Evolutionary conservation across 2,329 filamentous ascomycete species (phyloP).

Genomic region (Arthroderma sp.): DNA sequence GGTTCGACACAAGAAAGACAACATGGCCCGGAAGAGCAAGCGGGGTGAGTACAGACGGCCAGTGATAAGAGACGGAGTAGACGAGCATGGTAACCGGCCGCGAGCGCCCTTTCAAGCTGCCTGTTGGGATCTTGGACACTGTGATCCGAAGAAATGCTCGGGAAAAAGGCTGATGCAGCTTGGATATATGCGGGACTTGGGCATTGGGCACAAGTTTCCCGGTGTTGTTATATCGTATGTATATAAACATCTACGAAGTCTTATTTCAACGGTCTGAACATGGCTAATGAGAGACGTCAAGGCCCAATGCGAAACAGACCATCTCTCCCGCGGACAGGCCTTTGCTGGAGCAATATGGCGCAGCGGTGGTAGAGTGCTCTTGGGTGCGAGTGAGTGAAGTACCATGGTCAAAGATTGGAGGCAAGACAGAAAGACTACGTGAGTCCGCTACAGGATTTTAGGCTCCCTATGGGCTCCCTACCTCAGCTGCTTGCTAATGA

Average conservation of each 20-base stretch:
- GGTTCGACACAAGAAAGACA: slow-evolving; percentile 95
- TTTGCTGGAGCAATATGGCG: slow-evolving; percentile 75
- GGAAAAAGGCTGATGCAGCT: slow-evolving; percentile 89
- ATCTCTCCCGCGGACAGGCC: slow-evolving; percentile 72
- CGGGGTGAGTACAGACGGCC: slow-evolving; percentile 50
- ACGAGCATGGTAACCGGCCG: slow-evolving; percentile 28
- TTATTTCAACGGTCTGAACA: too few relatives aligned
- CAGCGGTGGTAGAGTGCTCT: slow-evolving; percentile 91
- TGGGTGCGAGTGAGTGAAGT: slow-evolving; percentile 91
- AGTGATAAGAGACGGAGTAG: slow-evolving; percentile 25
- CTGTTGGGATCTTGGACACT: slow-evolving; percentile 96
- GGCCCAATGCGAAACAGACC: slow-evolving; percentile 76
- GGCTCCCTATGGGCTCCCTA: too few relatives aligned
- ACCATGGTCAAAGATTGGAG: slow-evolving; percentile 81
- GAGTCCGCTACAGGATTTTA: slow-evolving; percentile 16
- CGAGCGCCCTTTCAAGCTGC: slow-evolving; percentile 67
- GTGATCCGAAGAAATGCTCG: slow-evolving; percentile 91
- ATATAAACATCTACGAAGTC: background rate
- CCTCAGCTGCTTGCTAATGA: background rate
- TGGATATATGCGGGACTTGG: slow-evolving; percentile 84
- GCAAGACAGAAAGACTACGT: slow-evolving; percentile 74
- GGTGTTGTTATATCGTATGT: slow-evolving; percentile 75
- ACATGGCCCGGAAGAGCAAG: slow-evolving; percentile 58
- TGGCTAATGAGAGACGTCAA: slow-evolving; percentile 17
- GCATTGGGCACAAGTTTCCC: slow-evolving; percentile 79